These are phyloP conservation scores for Paratinospora sagittata DNA, from an alignment of 164 flowering plant species.

Conservation along the genomic window DNA sequence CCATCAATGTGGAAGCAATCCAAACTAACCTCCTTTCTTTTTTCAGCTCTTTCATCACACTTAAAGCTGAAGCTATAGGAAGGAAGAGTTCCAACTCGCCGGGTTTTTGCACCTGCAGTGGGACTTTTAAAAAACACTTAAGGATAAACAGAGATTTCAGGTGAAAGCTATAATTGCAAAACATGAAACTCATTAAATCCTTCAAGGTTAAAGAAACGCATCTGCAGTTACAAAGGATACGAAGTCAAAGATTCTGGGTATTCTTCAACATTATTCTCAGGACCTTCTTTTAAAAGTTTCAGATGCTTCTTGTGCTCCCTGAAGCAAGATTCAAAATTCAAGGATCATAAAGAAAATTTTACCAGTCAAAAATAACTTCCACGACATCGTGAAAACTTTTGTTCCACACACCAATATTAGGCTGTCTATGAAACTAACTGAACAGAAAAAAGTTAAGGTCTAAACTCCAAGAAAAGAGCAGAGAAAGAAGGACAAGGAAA, in stretches of 20 bases:
- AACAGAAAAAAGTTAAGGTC: too few species aligned
- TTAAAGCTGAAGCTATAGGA: slow-evolving; percentile 72
- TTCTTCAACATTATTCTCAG: slow-evolving; percentile 32
- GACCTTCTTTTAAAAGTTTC: slow-evolving; percentile 40
- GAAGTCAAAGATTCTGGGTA: slow-evolving; percentile 28
- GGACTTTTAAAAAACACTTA: slow-evolving; percentile 48
- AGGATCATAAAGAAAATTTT: background rate
- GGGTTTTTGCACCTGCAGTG: slow-evolving; percentile 38
- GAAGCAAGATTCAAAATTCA: slow-evolving; percentile 23
- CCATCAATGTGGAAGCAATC: background rate
- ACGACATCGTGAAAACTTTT: background rate
- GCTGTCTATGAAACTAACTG: background rate
- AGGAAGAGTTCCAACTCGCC: slow-evolving; percentile 57
- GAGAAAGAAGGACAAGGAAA: too few species aligned
- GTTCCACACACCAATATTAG: background rate
- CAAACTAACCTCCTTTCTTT: slow-evolving; percentile 73
- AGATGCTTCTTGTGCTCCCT: slow-evolving; percentile 51
- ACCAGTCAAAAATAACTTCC: background rate
- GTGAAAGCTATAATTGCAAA: background rate
- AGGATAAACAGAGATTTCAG: slow-evolving; percentile 29
- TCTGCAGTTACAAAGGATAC: slow-evolving; percentile 48
- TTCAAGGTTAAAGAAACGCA: background rate
- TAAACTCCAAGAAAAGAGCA: too few species aligned
- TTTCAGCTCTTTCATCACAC: slow-evolving; percentile 92
- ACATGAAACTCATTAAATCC: slow-evolving; percentile 1